A percentile compares a stretch with the other conserved stretches of the same genome.
These are phyloP conservation scores for Suhomyces xylopsoci DNA, from an alignment of 805 yeast species.

Conservation along the genomic window DNA sequence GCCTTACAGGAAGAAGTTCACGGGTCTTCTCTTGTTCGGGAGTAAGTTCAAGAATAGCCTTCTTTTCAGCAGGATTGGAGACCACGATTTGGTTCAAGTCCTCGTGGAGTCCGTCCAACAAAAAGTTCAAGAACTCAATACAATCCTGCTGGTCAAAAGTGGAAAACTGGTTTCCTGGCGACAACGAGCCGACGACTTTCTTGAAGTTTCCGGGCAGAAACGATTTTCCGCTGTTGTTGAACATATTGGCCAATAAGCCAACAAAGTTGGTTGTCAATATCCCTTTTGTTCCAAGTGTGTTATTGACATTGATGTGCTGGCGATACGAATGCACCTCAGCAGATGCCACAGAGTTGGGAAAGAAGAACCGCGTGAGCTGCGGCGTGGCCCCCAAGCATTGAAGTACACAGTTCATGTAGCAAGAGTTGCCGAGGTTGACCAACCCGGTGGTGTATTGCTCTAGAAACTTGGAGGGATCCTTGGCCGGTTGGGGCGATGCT, in stretches of 20 bases:
- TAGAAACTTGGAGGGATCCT: conserved; percentile 2
- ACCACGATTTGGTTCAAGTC: conserved; percentile 67
- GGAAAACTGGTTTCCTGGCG: conserved; percentile 55
- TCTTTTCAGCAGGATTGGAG: conserved; percentile 28
- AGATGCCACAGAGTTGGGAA: conserved; percentile 23
- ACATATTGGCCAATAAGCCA: conserved; percentile 53
- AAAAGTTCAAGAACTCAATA: conserved; percentile 72
- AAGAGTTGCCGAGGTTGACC: conserved; percentile 81
- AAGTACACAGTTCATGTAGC: conserved; percentile 88
- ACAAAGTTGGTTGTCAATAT: conserved; percentile 68
- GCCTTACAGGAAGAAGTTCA: conserved; percentile 68
- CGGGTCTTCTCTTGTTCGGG: conserved; percentile 67
- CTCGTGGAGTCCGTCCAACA: conserved; percentile 77
- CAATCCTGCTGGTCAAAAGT: conserved; percentile 81
- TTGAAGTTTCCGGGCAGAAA: conserved; percentile 66
- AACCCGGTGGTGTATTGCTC: conserved; percentile 62
- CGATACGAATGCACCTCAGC: conserved; percentile 47
- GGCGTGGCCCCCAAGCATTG: conserved; percentile 81
- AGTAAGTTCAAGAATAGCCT: conserved; percentile 44
- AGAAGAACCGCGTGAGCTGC: conserved; percentile 60
- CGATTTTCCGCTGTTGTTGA: conserved; percentile 42
- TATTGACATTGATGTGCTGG: conserved; percentile 66
- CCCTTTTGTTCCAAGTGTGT: conserved; percentile 79
- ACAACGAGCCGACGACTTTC: conserved; percentile 61
- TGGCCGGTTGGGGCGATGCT: neutral